phyloP scores from a whole-genome alignment of 2,329 filamentous ascomycete species.

The Fusarium pseudonygamai region DNA sequence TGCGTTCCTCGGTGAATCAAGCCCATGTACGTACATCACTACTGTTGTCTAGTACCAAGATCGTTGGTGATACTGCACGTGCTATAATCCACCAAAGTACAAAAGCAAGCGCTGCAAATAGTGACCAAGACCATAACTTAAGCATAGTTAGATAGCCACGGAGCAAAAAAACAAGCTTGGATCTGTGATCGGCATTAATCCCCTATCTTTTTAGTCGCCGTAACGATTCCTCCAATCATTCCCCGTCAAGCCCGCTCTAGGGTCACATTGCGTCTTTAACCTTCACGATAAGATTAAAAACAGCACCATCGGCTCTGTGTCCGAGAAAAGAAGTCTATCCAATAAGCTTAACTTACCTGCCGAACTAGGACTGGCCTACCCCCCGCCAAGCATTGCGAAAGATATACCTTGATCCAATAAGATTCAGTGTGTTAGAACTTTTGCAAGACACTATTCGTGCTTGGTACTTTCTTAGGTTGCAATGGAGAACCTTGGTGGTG shows the following conservation, averaged over 20 bases:
- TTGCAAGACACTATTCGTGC: background rate
- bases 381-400: conserved; percentile 3
- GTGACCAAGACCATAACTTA: background rate
- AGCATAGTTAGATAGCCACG: background rate
- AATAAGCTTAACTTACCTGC: conserved; percentile 20
- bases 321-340: background rate
- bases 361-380: conserved; percentile 5
- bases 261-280: conserved; percentile 16
- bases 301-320: background rate
- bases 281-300: conserved; percentile 22
- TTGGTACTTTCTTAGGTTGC: background rate
- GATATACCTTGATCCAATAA: background rate
- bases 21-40: too few relatives aligned
- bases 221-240: background rate
- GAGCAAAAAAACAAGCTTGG: background rate
- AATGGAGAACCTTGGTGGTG: background rate
- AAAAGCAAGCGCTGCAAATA: too few relatives aligned
- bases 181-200: background rate
- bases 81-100: too few relatives aligned
- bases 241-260: background rate
- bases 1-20: too few relatives aligned
- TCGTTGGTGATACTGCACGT: too few relatives aligned
- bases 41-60: too few relatives aligned
- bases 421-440: background rate
- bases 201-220: background rate